These are phyloP conservation scores for Globisporangium viniferum DNA, from an alignment of 352 stramenopile genomes.

Conservation along the genomic window DNA sequence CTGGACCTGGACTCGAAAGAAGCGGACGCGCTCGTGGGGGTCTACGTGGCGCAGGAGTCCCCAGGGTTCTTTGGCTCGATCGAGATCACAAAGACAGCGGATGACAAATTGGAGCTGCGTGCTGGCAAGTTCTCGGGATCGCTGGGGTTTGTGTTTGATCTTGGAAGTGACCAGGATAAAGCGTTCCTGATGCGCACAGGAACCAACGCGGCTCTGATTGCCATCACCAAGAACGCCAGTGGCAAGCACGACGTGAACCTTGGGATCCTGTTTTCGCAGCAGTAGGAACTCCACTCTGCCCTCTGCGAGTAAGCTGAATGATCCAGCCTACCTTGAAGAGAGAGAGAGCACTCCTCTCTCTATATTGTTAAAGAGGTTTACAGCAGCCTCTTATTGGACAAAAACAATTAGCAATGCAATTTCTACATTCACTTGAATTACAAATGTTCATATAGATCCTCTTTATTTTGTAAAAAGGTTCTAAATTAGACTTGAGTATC, in stretches of 20 bases:
- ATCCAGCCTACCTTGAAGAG: no score
- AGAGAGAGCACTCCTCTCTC: no score
- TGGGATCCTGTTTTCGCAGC: background rate
- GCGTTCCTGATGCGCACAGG: background rate
- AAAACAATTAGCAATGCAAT: no score
- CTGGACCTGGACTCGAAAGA: conserved; percentile 23
- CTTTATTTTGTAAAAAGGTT: no score
- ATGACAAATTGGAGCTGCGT: background rate
- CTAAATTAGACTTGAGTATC: no score
- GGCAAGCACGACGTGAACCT: conserved; percentile 7
- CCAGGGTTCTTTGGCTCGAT: conserved; percentile 35
- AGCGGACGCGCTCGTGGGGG: conserved; percentile 33
- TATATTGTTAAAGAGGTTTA: background rate
- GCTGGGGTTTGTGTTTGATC: background rate
- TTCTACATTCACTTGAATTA: no score
- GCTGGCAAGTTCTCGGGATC: background rate
- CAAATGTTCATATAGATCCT: no score
- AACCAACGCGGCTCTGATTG: background rate
- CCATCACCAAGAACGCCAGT: background rate
- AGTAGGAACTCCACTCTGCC: background rate
- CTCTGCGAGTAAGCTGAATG: no score
- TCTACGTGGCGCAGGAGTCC: conserved; percentile 38
- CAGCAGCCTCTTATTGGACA: background rate
- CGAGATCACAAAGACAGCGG: conserved; percentile 16
- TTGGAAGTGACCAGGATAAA: background rate